phyloP scores from a whole-genome alignment of 331 rosid genomes.

The Malus hybrid region DNA sequence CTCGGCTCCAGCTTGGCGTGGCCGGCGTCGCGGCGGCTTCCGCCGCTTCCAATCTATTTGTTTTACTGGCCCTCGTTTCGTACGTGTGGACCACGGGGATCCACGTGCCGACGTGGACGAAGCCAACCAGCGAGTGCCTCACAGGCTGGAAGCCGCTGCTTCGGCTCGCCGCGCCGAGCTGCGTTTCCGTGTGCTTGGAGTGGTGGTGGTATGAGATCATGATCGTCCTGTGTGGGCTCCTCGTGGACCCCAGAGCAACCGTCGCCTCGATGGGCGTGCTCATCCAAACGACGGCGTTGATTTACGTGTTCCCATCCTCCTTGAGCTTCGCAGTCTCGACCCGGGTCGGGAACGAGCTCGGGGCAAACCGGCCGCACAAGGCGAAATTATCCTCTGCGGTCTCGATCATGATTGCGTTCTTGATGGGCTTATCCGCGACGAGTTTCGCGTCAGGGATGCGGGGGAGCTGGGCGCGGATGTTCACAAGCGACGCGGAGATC shows the following conservation, averaged over 20 bases:
- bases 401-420: constrained; percentile 33
- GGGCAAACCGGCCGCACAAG: constrained; percentile 34
- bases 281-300: constrained; percentile 79
- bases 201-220: constrained; percentile 99
- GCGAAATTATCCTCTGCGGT: constrained; percentile 56
- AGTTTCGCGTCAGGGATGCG: constrained; percentile 50
- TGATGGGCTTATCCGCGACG: constrained; percentile 53
- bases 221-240: constrained; percentile 66
- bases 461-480: constrained; percentile 58
- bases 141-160: constrained; percentile 61
- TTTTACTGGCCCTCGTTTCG: constrained; percentile 20
- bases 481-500: constrained; percentile 49
- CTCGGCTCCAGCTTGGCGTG: constrained; percentile 32
- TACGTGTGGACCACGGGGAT: constrained; percentile 38
- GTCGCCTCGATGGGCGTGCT: constrained; percentile 89
- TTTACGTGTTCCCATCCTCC: constrained; percentile 81
- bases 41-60: constrained; percentile 47
- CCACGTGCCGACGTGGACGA: constrained; percentile 45
- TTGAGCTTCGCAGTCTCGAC: constrained; percentile 72
- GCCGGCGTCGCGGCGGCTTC: constrained; percentile 75
- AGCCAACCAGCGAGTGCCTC: constrained; percentile 55
- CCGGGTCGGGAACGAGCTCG: constrained; percentile 81
- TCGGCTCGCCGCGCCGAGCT: constrained; percentile 70
- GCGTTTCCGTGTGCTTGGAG: constrained; percentile 83
- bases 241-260: constrained; percentile 63